These are phyloP conservation scores for Begonia loranthoides DNA, from an alignment of 306 rosid species.

Conservation along the genomic window DNA sequence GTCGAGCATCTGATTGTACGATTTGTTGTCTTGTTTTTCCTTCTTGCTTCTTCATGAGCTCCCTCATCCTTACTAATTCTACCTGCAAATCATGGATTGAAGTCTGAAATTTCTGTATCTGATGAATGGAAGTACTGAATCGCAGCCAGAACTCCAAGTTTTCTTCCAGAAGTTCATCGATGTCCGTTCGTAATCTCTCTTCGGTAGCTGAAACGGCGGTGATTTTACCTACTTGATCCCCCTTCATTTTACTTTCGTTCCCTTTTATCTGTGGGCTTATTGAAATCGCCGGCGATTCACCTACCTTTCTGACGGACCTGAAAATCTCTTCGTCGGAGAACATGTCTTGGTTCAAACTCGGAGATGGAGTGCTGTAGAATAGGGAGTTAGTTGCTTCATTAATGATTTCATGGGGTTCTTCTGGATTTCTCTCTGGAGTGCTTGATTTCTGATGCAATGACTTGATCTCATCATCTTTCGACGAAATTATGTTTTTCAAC, in stretches of 20 bases:
- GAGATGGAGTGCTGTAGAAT: conserved; percentile 16
- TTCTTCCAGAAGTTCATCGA: conserved; percentile 54
- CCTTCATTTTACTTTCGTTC: conserved; percentile 10
- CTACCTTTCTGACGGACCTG: conserved; percentile 8
- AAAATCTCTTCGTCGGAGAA: conserved; percentile 13
- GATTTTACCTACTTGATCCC: conserved; percentile 5
- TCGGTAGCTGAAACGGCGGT: conserved; percentile 29
- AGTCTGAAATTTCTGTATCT: conserved; percentile 61
- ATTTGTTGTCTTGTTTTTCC: conserved; percentile 19
- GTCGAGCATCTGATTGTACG: conserved; percentile 36
- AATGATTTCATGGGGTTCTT: conserved; percentile 15
- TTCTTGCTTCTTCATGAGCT: conserved; percentile 14
- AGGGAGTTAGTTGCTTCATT: conserved; percentile 16
- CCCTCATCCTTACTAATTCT: conserved; percentile 32
- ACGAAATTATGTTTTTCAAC: conserved; percentile 32
- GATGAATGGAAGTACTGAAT: conserved; percentile 75
- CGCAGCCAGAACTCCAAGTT: conserved; percentile 90
- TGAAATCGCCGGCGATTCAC: conserved; percentile 10
- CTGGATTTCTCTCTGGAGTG: conserved; percentile 16
- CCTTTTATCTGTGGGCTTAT: conserved; percentile 5
- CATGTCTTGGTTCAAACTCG: conserved; percentile 14
- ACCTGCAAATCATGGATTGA: conserved; percentile 49
- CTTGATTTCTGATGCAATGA: conserved; percentile 21
- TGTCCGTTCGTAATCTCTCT: conserved; percentile 46
- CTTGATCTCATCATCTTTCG: conserved; percentile 49